Evolutionary conservation across 805 yeast species (phyloP).

Genomic region (Metschnikowia aberdeeniae): DNA sequence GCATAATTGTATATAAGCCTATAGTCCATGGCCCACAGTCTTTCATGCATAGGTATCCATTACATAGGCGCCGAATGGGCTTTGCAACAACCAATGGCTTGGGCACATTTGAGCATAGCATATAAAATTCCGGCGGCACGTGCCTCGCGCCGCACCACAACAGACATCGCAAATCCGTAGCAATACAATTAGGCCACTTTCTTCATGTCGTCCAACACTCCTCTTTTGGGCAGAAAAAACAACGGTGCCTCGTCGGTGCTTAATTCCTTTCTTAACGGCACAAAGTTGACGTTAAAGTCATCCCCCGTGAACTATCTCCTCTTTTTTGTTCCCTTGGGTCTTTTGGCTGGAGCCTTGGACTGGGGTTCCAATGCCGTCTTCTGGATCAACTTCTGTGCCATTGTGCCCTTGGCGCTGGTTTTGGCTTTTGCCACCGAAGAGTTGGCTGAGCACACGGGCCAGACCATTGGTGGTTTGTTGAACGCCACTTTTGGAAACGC

Average conservation of each 20-base stretch:
- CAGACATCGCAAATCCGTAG: background rate
- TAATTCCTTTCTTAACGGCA: conserved; percentile 6
- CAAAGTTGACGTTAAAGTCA: conserved; percentile 37
- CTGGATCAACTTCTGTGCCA: conserved; percentile 78
- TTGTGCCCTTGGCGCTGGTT: conserved; percentile 87
- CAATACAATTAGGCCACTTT: background rate
- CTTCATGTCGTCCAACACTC: conserved; percentile 14
- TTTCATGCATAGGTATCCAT: too few relatives aligned
- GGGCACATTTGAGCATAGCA: too few relatives aligned
- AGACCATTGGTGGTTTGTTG: conserved; percentile 87
- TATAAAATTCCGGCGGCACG: too few relatives aligned
- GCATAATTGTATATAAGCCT: too few relatives aligned
- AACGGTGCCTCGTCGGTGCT: conserved; percentile 4
- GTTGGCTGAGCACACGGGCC: conserved; percentile 80
- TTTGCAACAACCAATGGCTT: too few relatives aligned
- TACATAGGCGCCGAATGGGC: too few relatives aligned
- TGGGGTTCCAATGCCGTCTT: conserved; percentile 58
- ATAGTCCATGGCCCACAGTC: too few relatives aligned
- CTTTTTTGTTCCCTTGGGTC: conserved; percentile 85
- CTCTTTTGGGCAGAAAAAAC: conserved; percentile 13
- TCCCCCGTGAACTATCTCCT: conserved; percentile 75
- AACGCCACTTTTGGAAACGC: conserved; percentile 99
- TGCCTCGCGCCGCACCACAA: too few relatives aligned
- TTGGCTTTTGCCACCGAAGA: conserved; percentile 93
- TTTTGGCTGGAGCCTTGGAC: conserved; percentile 59